These are phyloP conservation scores for Acacia concinna DNA, from an alignment of 331 rosid species.

Conservation along the genomic window DNA sequence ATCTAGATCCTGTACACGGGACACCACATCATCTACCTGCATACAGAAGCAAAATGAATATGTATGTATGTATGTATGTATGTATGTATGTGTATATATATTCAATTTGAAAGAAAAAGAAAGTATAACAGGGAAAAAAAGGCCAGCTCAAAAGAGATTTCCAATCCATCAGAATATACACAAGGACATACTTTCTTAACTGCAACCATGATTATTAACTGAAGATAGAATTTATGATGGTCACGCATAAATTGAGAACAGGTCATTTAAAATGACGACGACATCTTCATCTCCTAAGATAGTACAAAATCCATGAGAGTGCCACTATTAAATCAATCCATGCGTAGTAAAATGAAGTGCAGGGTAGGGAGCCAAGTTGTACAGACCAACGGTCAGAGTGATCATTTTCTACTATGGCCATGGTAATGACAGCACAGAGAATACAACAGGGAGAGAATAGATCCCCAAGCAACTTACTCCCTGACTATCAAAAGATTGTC, in stretches of 20 bases:
- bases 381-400: constrained; percentile 14
- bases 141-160: not conserved
- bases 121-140: not conserved
- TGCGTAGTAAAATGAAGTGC: not conserved
- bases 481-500: not conserved
- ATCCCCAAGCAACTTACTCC: not conserved
- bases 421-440: not conserved
- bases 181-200: constrained; percentile 3
- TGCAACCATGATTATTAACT: constrained; percentile 21
- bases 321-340: constrained; percentile 10
- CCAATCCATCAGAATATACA: not conserved
- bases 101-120: not conserved
- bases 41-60: not conserved
- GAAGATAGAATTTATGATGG: constrained; percentile 6
- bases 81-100: not conserved
- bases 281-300: constrained; percentile 20
- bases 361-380: not conserved
- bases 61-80: not conserved
- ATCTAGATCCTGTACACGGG: constrained; percentile 87
- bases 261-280: constrained; percentile 20
- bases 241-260: constrained; percentile 23
- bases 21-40: constrained; percentile 91
- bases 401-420: constrained; percentile 18
- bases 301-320: constrained; percentile 21
- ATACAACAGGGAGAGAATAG: not conserved